These are phyloP conservation scores for Angomonas ambiguus DNA, from an alignment of 208 protist species.

Conservation along the genomic window DNA sequence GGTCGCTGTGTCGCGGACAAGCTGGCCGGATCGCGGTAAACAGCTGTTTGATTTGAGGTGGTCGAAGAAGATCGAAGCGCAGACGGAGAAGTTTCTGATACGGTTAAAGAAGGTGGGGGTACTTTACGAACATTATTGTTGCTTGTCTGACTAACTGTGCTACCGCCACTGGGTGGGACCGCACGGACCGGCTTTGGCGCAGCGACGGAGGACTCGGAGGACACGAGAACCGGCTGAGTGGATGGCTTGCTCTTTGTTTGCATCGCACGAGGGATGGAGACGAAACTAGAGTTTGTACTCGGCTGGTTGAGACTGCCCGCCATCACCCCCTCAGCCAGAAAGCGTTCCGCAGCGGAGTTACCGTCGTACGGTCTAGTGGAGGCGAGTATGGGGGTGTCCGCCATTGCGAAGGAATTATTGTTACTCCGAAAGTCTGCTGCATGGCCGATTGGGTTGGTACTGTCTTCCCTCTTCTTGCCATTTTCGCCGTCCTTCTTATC, in stretches of 20 bases:
- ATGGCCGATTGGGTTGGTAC: background rate
- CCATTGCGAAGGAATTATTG: constrained; percentile 45
- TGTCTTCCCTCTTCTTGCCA: background rate
- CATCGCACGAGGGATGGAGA: constrained; percentile 16
- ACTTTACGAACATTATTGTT: background rate
- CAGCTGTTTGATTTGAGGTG: background rate
- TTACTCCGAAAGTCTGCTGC: background rate
- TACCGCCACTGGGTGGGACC: background rate
- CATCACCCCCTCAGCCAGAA: constrained; percentile 19
- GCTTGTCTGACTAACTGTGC: background rate
- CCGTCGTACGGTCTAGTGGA: constrained; percentile 33
- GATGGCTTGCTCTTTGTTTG: background rate
- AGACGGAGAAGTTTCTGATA: background rate
- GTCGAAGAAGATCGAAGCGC: background rate
- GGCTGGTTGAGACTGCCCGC: constrained; percentile 7
- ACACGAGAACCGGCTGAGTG: background rate
- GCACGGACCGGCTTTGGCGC: background rate
- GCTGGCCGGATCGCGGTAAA: background rate
- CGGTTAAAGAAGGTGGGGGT: background rate
- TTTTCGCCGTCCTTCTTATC: background rate
- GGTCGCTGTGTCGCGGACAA: background rate
- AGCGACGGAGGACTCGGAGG: background rate
- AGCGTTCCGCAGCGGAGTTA: constrained; percentile 26
- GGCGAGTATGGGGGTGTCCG: constrained; percentile 25
- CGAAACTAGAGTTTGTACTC: constrained; percentile 26